phyloP scores from a whole-genome alignment of 345 rosid genomes.

The Ricinus communis region DNA sequence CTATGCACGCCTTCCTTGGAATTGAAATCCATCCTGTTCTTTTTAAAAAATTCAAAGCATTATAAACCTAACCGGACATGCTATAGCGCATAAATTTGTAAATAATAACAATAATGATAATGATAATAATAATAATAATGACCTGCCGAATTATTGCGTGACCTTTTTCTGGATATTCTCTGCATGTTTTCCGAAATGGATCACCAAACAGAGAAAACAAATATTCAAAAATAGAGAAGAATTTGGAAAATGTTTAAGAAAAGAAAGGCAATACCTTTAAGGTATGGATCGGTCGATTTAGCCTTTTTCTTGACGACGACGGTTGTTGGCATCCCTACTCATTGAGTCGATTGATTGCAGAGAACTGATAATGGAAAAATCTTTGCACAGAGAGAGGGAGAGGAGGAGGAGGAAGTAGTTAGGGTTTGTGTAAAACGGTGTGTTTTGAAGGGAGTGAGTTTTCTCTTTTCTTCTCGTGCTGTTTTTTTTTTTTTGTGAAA shows the following conservation, averaged over 20 bases:
- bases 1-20: slow-evolving; percentile 9
- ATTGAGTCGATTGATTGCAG: no score
- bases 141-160: background rate
- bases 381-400: no score
- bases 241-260: no score
- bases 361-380: no score
- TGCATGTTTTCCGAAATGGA: background rate
- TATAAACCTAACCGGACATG: background rate
- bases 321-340: background rate
- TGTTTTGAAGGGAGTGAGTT: background rate
- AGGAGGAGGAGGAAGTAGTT: background rate
- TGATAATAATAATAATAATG: no score
- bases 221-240: background rate
- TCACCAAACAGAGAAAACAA: background rate
- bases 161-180: slow-evolving; percentile 7
- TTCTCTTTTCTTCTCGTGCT: background rate
- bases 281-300: slow-evolving; percentile 1
- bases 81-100: no score
- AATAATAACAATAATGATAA: no score
- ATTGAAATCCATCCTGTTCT: slow-evolving; percentile 9
- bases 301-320: background rate
- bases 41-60: background rate
- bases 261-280: background rate
- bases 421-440: slow-evolving; percentile 21
- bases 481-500: no score